A percentile compares a stretch with the other conserved stretches of the same genome.
Conservation (phyloP, 257 asterid genomes). For the Penstemon barbatus region DNA sequence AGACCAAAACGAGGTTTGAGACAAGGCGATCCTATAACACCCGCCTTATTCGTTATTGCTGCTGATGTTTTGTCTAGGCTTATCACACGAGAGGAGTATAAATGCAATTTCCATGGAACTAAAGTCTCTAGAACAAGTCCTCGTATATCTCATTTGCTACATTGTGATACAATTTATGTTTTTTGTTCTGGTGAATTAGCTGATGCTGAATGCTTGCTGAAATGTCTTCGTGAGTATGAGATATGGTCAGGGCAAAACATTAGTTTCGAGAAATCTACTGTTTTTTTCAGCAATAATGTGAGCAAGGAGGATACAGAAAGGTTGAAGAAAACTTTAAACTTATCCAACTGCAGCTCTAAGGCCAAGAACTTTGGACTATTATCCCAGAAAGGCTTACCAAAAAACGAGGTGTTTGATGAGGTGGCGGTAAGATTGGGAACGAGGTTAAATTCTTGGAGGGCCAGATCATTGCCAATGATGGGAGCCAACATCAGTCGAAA, state of each 20-base stretch:
- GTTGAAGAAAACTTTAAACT: neutral
- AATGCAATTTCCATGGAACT: neutral
- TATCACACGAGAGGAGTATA: neutral
- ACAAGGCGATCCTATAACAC: neutral
- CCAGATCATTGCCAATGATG: neutral
- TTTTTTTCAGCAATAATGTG: neutral
- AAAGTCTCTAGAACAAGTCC: constrained; percentile 1
- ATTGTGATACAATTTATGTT: neutral
- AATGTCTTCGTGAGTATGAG: neutral
- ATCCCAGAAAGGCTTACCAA: neutral
- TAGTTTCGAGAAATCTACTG: neutral
- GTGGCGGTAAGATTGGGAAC: neutral
- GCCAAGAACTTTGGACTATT: neutral
- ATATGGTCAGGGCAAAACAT: neutral
- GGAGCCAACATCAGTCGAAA: neutral
- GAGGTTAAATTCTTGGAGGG: neutral
- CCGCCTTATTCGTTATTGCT: neutral
- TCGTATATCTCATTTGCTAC: neutral
- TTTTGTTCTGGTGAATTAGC: neutral
- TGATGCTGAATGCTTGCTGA: neutral
- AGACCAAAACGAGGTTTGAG: neutral
- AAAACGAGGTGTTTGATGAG: neutral
- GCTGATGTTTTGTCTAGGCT: neutral
- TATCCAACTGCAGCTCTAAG: neutral
- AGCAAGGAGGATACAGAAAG: neutral